Evolutionary conservation across 305 asterid genomes (phyloP), one percentile per base, ranked within the genome.

Genomic region (Fraxinus baroniana): DNA sequence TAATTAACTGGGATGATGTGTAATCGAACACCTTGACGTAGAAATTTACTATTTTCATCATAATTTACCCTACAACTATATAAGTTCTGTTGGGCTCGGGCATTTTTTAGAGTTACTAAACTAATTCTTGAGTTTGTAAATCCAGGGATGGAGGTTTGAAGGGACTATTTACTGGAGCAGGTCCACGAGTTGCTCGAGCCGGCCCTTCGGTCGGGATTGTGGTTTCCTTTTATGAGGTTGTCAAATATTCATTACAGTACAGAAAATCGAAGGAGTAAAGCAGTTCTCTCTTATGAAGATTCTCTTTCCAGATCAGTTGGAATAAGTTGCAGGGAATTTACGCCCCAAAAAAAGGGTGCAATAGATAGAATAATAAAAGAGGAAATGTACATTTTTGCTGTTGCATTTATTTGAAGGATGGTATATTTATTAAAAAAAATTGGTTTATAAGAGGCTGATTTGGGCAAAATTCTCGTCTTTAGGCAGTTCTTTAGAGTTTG

Each of bases 161-260:
- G 85, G 97, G 97, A 15, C 79, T 91, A 77, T 93, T 91, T 83
- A 86, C 92, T 0, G 98, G 97, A 33, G 92, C 86, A 6, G 93
- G 97, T 8, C 93, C 97, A 6, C 91, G 97, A 70, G 91, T 93
- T 17, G 93, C 90, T 57, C 91, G 97, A 28, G 92, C 96, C 3
- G 97, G 98, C 26, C 98, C 97, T 28, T 93, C 97, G 1, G 96
- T 93, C 0, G 98, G 97, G 78, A 93, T 94, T 4, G 95, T 93
- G 33, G 94, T 93, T 84, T 93, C 97, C n/a, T 93, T 89, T 76
- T 94, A 94, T 13, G 97, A 94, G 86, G 91, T 89, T 22, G 96
- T 89, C 72, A 94, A 94, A 87, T 91, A 91, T 78, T 79, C 78
- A 4, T 78, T 93, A 91, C 85, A 87, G 57, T 83, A 85, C 28